These are phyloP conservation scores for Rugosomyces carneus DNA, from an alignment of 1,284 basidiomycete species.

Conservation along the genomic window DNA sequence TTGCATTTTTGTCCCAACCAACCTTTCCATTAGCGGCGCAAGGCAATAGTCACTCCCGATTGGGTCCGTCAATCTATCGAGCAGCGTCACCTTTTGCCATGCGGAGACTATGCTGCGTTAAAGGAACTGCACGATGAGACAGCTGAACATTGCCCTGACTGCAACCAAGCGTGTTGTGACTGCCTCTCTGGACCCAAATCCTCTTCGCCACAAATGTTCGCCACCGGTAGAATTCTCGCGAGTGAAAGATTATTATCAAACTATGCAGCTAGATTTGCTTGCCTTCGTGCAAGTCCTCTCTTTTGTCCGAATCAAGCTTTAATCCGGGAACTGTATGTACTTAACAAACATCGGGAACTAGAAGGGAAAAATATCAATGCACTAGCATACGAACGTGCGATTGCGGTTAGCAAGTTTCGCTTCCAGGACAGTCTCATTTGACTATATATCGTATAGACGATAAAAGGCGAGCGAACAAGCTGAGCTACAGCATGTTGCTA, in stretches of 20 bases:
- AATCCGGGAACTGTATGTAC: constrained; percentile 48
- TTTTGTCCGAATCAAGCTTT: constrained; percentile 61
- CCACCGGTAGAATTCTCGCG: background rate
- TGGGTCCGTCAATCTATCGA: constrained; percentile 59
- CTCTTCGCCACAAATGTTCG: background rate
- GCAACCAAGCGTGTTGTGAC: constrained; percentile 8
- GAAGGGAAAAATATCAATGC: constrained; percentile 63
- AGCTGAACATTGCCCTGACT: constrained; percentile 35
- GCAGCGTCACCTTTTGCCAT: constrained; percentile 40
- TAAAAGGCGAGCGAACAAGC: constrained; percentile 47
- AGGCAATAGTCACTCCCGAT: constrained; percentile 57
- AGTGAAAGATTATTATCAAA: constrained; percentile 23
- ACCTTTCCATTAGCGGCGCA: constrained; percentile 42
- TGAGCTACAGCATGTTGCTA: background rate
- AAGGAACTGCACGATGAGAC: constrained; percentile 42
- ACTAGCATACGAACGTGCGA: constrained; percentile 60
- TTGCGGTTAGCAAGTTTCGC: constrained; percentile 43
- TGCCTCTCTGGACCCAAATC: constrained; percentile 4
- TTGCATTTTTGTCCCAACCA: background rate
- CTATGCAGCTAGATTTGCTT: constrained; percentile 48
- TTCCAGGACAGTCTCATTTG: background rate
- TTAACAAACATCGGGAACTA: constrained; percentile 49
- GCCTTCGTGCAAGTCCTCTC: constrained; percentile 55
- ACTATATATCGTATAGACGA: constrained; percentile 29
- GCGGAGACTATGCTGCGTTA: constrained; percentile 48